A percentile compares a stretch with the other conserved stretches of the same genome.
These are phyloP conservation scores for Chionographis japonica DNA, from an alignment of 106 monocot genomes.

Conservation along the genomic window DNA sequence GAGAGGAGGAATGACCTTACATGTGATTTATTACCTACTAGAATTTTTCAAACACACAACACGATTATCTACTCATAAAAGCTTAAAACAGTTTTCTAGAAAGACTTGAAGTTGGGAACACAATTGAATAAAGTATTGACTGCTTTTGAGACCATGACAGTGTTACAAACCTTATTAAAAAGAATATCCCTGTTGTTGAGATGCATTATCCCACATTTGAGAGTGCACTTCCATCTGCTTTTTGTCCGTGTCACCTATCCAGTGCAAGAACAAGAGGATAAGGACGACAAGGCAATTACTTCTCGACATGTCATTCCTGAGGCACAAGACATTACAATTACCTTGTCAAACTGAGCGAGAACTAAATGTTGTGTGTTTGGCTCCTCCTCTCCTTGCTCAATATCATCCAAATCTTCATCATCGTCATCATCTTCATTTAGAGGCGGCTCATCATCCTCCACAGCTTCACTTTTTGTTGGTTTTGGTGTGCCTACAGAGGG, in stretches of 20 bases:
- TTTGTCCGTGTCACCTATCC: constrained; percentile 58
- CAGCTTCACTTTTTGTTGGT: constrained; percentile 44
- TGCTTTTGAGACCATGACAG: background rate
- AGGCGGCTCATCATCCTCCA: constrained; percentile 88
- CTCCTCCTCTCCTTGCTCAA: constrained; percentile 81
- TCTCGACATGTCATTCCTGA: background rate
- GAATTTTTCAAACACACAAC: too few relatives aligned
- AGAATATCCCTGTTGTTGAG: constrained; percentile 82
- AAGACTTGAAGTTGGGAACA: too few relatives aligned
- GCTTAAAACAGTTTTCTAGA: too few relatives aligned
- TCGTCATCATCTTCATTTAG: constrained; percentile 97
- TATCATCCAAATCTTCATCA: constrained; percentile 69
- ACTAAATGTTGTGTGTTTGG: constrained; percentile 83
- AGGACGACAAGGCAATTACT: background rate
- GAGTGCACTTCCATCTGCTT: constrained; percentile 89
- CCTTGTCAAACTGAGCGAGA: constrained; percentile 97
- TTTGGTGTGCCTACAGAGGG: constrained; percentile 74
- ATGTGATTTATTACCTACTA: too few relatives aligned
- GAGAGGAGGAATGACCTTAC: too few relatives aligned
- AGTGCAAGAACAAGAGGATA: background rate
- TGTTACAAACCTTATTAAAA: constrained; percentile 76
- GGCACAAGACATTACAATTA: constrained; percentile 4
- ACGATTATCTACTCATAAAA: too few relatives aligned
- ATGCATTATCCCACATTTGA: constrained; percentile 98
- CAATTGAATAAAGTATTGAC: too few relatives aligned